These are phyloP conservation scores for Cercospora sp. DNA, from an alignment of 2,329 filamentous ascomycete species.

Conservation along the genomic window DNA sequence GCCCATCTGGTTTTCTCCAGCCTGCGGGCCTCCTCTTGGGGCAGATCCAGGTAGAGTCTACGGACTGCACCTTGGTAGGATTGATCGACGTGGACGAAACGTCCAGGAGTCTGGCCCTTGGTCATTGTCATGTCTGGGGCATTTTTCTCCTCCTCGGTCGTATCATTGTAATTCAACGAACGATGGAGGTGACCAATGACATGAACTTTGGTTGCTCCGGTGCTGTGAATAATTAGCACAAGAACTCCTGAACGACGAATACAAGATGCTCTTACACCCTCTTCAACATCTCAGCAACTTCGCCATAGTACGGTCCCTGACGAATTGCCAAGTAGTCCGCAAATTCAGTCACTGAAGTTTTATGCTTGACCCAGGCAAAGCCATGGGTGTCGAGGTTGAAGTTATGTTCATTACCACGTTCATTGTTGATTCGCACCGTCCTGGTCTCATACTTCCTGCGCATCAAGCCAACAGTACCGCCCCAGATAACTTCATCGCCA, in stretches of 20 bases:
- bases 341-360: conserved; percentile 5
- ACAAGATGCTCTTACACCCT: background rate
- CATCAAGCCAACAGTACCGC: conserved; percentile 13
- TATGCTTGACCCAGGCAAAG: conserved; percentile 31
- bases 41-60: conserved; percentile 9
- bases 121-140: conserved; percentile 17
- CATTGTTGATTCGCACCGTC: conserved; percentile 43
- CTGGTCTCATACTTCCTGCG: conserved; percentile 20
- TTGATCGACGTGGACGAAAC: conserved; percentile 16
- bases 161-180: conserved; percentile 9
- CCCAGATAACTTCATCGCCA: conserved; percentile 16
- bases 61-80: conserved; percentile 13
- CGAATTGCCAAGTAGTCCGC: conserved; percentile 8
- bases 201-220: conserved; percentile 12
- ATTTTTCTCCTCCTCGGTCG: conserved; percentile 4
- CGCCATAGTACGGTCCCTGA: conserved; percentile 2
- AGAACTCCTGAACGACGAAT: background rate
- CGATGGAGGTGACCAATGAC: conserved; percentile 12
- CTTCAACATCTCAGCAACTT: conserved; percentile 14
- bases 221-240: conserved; percentile 5
- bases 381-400: conserved; percentile 21
- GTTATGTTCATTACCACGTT: conserved; percentile 37
- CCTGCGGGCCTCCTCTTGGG: conserved; percentile 5
- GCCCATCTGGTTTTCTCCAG: conserved; percentile 17
- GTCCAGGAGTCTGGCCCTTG: conserved; percentile 7